Conservation (phyloP, 345 rosid species). For the Eucalyptus erythrocorys region DNA sequence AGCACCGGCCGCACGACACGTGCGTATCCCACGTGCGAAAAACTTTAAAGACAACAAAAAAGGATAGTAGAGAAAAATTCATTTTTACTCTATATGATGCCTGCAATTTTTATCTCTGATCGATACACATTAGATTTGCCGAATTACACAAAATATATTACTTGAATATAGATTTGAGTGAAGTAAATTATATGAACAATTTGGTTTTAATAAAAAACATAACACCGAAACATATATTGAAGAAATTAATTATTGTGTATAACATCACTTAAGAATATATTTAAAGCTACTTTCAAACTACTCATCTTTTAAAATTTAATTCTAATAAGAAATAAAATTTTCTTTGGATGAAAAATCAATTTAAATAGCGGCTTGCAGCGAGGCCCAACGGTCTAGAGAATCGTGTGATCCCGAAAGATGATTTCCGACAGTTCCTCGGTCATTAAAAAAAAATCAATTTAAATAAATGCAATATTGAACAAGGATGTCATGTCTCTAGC, state of each 20-base stretch:
- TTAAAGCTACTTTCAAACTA: not conserved
- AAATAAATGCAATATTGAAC: not conserved
- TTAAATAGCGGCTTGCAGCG: too few relatives aligned
- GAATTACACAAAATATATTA: not conserved
- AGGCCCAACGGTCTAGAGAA: too few relatives aligned
- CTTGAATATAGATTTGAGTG: not conserved
- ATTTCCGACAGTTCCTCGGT: too few relatives aligned
- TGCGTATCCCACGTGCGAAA: not conserved
- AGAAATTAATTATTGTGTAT: accelerated
- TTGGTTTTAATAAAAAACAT: not conserved
- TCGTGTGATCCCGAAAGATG: too few relatives aligned
- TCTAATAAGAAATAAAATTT: not conserved
- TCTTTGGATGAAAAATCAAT: not conserved
- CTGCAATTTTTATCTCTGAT: not conserved
- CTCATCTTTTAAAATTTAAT: not conserved
- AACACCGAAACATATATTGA: not conserved
- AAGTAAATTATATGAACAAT: not conserved
- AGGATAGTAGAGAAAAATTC: accelerated
- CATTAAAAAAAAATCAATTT: not conserved
- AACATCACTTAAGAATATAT: not conserved
- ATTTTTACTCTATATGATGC: not conserved
- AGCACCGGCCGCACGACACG: not conserved
- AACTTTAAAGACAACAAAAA: not conserved
- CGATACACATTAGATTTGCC: not conserved
- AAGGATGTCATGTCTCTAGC: not conserved